Percentiles rank a stretch among this genome's conserved stretches.
Conservation (phyloP, 2,329 filamentous ascomycete species). For the Dothistroma pini region DNA sequence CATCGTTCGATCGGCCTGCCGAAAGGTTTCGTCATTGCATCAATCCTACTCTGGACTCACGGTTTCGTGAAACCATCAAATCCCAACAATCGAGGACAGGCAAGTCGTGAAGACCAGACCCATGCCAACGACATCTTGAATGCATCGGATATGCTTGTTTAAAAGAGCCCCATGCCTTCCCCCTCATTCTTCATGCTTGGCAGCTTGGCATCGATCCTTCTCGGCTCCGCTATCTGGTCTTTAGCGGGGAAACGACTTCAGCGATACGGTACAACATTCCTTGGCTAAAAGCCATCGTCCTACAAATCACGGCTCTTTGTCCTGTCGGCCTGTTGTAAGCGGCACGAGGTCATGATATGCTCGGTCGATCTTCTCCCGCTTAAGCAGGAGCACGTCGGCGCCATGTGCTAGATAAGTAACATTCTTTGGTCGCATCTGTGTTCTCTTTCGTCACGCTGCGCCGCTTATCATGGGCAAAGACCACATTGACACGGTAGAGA, state of each 20-base stretch:
- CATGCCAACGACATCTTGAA: not conserved
- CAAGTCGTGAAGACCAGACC: too few relatives aligned
- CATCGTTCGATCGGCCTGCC: too few relatives aligned
- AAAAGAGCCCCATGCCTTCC: not conserved
- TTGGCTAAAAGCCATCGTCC: not conserved
- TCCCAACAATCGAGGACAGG: too few relatives aligned
- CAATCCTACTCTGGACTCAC: too few relatives aligned
- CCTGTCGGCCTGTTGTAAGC: not conserved
- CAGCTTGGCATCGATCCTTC: not conserved
- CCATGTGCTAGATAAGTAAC: not conserved
- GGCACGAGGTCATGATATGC: not conserved
- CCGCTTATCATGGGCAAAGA: slow-evolving; percentile 6
- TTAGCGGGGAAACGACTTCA: not conserved
- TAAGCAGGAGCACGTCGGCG: not conserved
- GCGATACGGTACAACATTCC: not conserved
- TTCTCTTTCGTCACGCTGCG: not conserved
- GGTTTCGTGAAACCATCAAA: too few relatives aligned
- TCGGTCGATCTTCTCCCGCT: not conserved
- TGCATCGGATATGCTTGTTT: not conserved
- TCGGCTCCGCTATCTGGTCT: not conserved
- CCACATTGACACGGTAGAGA: slow-evolving; percentile 2
- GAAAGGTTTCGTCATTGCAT: too few relatives aligned
- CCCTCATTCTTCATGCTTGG: not conserved
- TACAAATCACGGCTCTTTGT: not conserved
- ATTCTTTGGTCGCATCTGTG: not conserved